Evolutionary conservation across 2,329 filamentous ascomycete species (phyloP), one percentile per base, ranked within the genome.

Genomic region (Diaporthe amygdali): DNA sequence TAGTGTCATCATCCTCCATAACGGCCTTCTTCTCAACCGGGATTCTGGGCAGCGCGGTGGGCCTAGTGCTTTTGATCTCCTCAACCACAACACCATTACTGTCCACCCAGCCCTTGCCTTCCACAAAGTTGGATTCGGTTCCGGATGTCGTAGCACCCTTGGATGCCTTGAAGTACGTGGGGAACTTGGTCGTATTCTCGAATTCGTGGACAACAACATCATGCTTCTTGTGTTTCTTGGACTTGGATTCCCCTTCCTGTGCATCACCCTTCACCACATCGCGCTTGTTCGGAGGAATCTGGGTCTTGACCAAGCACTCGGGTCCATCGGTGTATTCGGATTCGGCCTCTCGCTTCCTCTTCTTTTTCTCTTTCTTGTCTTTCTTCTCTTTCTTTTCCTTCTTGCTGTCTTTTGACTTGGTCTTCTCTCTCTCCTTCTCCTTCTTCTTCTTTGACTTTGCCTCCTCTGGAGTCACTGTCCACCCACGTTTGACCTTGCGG

Each of bases 71-170:
- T 73, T 83, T 85, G 44, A 84, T 84, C 10, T 81, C 81, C 80
- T 97, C 93, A 2, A 97, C 89, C 1, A 98, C 83, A 69, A 91
- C 90, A 7, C 95, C 95, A 20, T 92, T 85, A 73, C 91, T 89
- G 76, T 97, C 92, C 0, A 97, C 88, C 96, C 96, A 98, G 1
- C 96, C 96, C 77, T 93, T 92, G 27, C 93, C 95, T 68, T 97
- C 92, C 49, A 96, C 88, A 79, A 92, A 98, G 9, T 67, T 27
- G 7, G 27, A 61, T 69, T 92, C 90, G 3, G 86, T 81, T 47
- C 85, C n/a, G 84, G 79, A 56, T 86, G 47, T 32, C 41, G 63
- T 85, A 20, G 81, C 79, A 12, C 80, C 81, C 2, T 82, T 82
- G 1, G 81, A 82, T 1, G 83, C 79, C 79, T 94, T 94, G 71